A percentile compares a stretch with the other conserved stretches of the same genome.
Conservation (phyloP, 768 basidiomycete genomes). For the Dioszegia hungarica region DNA sequence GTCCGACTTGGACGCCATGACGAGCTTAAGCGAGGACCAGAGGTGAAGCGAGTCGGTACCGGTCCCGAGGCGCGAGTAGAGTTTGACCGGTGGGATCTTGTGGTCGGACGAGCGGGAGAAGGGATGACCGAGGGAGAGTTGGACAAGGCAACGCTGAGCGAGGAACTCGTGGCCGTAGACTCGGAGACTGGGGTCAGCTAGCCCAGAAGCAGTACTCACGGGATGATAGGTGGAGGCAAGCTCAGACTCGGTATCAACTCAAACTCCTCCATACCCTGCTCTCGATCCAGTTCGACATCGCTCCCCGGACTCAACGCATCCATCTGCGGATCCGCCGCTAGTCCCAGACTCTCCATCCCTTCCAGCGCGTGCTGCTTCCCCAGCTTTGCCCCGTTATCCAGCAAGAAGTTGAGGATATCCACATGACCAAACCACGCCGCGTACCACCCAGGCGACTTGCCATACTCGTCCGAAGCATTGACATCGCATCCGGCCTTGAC, state of each 20-base stretch:
- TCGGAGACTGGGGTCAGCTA: slow-evolving; percentile 54
- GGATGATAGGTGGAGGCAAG: slow-evolving; percentile 95
- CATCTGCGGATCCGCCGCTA: slow-evolving; percentile 45
- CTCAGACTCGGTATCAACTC: slow-evolving; percentile 92
- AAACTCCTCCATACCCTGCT: slow-evolving; percentile 57
- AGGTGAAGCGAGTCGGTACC: slow-evolving; percentile 47
- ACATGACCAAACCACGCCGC: slow-evolving; percentile 81
- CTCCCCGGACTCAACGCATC: slow-evolving; percentile 39
- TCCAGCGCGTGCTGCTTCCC: slow-evolving; percentile 28
- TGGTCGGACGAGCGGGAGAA: slow-evolving; percentile 51
- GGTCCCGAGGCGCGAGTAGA: slow-evolving; percentile 54
- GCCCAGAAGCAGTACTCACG: slow-evolving; percentile 52
- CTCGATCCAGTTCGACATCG: slow-evolving; percentile 52
- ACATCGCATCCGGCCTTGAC: slow-evolving; percentile 73
- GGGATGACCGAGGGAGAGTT: slow-evolving; percentile 72
- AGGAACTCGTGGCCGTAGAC: slow-evolving; percentile 88
- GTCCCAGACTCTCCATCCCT: slow-evolving; percentile 38
- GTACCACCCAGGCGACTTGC: slow-evolving; percentile 81
- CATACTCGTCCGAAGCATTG: slow-evolving; percentile 74
- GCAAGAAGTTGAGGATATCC: slow-evolving; percentile 40
- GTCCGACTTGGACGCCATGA: slow-evolving; percentile 83
- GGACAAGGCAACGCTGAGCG: slow-evolving; percentile 76
- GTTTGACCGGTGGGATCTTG: slow-evolving; percentile 50
- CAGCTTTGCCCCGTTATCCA: slow-evolving; percentile 38
- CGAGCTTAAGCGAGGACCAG: slow-evolving; percentile 78